These are phyloP conservation scores for Saccharomyces hybrid DNA, from an alignment of 1,139 yeast species.

Conservation along the genomic window DNA sequence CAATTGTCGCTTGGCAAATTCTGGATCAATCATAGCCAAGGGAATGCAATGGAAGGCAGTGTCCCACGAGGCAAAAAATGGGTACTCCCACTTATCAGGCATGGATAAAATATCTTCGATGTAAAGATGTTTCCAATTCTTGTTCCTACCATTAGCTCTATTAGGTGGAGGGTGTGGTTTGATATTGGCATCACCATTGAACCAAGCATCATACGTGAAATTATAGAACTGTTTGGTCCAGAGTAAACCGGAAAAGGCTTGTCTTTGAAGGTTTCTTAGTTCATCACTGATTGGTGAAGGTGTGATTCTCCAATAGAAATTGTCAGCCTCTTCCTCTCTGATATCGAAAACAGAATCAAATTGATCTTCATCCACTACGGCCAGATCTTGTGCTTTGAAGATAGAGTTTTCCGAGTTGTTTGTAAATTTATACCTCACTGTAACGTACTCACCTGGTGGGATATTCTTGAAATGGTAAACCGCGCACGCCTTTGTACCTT, in stretches of 20 bases:
- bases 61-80: slow-evolving; percentile 97
- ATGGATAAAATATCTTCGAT: slow-evolving; percentile 82
- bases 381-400: slow-evolving; percentile 27
- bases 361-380: slow-evolving; percentile 66
- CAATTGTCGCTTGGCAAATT: slow-evolving; percentile 83
- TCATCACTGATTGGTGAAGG: slow-evolving; percentile 83
- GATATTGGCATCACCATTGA: slow-evolving; percentile 75
- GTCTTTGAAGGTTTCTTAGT: slow-evolving; percentile 79
- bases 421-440: slow-evolving; percentile 72
- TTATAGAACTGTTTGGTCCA: slow-evolving; percentile 95
- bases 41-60: slow-evolving; percentile 95
- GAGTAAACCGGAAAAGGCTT: slow-evolving; percentile 87
- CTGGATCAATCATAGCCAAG: slow-evolving; percentile 90
- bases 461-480: slow-evolving; percentile 77
- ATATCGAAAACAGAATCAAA: slow-evolving; percentile 67
- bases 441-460: slow-evolving; percentile 84
- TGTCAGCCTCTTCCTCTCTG: slow-evolving; percentile 87
- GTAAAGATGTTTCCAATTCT: slow-evolving; percentile 84
- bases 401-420: slow-evolving; percentile 24
- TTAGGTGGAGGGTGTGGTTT: slow-evolving; percentile 68
- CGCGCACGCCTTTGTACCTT: slow-evolving; percentile 74
- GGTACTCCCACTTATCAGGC: slow-evolving; percentile 97
- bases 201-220: slow-evolving; percentile 84
- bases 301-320: slow-evolving; percentile 82
- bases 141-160: slow-evolving; percentile 77